Evolutionary conservation across 225 moss, liverwort and hornwort species (phyloP), one percentile per base, ranked within the genome.

Genomic region (Physcomitrium patens): DNA sequence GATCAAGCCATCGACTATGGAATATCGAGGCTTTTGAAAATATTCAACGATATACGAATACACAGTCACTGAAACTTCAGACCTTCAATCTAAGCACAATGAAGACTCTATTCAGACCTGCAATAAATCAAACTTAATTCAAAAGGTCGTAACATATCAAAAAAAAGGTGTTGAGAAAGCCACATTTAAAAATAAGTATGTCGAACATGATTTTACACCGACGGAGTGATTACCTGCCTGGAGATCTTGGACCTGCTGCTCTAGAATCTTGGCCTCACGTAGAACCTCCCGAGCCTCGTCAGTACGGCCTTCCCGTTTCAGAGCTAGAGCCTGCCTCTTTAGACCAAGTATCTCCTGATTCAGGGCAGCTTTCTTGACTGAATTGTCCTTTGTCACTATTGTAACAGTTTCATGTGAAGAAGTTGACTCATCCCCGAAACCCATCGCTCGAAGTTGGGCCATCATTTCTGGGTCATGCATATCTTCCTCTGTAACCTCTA

Each of bases 331-430:
- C 65, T 95, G 89, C 77, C 91, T 87, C 81, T 99, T 99, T 15
- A 95, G 76, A 52, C 93, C 83, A 76, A 93, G 88, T 55, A 99
- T 93, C 75, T 93, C 90, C 73, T 91, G 89, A 77, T 93, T 84
- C 45, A 95, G 70, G 28, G 86, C 84, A 67, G 85, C 86, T 82
- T 89, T 89, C 63, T 92, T 89, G 31, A 81, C 75, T 44, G 81
- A 67, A 65, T 84, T 85, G 43, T 89, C 83, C 72, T 88, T 90
- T 50, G 60, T 46, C 59, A 67, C 79, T 16, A 68, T 68, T 45
- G 72, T 70, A 63, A 82, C 46, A 60, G 74, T 62, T 58, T 85
- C 79, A 65, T 78, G 51, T 44, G 79, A 79, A 19, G 85, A 77
- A 27, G 59, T 26, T 37, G 86, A 70, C 46, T 93, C 89, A 61